Evolutionary conservation across 345 rosid genomes (phyloP).

Genomic region (Draba incana): DNA sequence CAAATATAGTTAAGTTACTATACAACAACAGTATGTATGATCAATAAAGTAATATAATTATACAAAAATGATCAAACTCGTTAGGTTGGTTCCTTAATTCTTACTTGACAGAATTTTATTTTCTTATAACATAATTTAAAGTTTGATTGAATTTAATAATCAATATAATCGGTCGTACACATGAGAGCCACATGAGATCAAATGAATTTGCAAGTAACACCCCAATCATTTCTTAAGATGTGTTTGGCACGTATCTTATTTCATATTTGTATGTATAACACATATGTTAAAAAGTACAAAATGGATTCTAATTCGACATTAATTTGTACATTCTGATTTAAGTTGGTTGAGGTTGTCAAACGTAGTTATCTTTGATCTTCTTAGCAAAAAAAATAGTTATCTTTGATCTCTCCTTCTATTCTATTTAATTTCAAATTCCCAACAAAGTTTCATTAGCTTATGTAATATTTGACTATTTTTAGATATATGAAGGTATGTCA

Average conservation of each 20-base stretch:
- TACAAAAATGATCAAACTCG: not conserved
- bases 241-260: not conserved
- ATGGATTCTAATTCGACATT: not conserved
- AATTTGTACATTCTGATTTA: not conserved
- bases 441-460: not conserved
- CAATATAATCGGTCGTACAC: not conserved
- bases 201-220: not conserved
- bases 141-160: slow-evolving; percentile 8
- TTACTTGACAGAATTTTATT: slow-evolving; percentile 11
- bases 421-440: slow-evolving; percentile 4
- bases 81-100: slow-evolving; percentile 32
- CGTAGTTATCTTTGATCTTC: not conserved
- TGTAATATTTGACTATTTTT: not conserved
- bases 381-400: not conserved
- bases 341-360: slow-evolving; percentile 4
- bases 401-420: not conserved
- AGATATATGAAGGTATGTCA: not conserved
- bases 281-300: not conserved
- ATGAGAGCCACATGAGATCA: slow-evolving; percentile 6
- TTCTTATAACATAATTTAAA: not conserved
- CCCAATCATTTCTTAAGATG: not conserved
- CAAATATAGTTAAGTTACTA: not conserved
- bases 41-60: no score
- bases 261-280: no score
- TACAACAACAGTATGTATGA: not conserved